Percentiles rank a stretch among this genome's conserved stretches.
These are phyloP conservation scores for Colletotrichum kahawae DNA, from an alignment of 2,329 filamentous ascomycete genomes.

Conservation along the genomic window DNA sequence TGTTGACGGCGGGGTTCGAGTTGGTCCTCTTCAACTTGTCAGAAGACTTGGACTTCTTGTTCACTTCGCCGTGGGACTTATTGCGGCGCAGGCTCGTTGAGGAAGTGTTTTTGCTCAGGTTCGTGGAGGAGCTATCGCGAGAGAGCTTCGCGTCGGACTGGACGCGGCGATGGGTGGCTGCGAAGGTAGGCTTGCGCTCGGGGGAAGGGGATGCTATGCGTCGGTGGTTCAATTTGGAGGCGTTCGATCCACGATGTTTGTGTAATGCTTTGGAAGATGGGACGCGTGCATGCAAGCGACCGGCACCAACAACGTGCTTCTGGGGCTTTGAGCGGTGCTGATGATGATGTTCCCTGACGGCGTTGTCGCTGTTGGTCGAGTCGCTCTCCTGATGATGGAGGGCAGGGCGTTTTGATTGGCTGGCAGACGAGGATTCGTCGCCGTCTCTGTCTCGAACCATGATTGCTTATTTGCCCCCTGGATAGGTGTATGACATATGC, in stretches of 20 bases:
- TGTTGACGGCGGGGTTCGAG: constrained; percentile 54
- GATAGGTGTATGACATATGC: neutral
- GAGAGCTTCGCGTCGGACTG: constrained; percentile 50
- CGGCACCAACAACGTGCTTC: constrained; percentile 50
- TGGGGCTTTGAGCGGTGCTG: constrained; percentile 29
- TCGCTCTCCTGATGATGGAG: constrained; percentile 40
- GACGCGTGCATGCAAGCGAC: constrained; percentile 56
- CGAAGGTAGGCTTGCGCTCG: constrained; percentile 33
- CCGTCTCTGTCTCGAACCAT: constrained; percentile 51
- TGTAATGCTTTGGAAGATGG: constrained; percentile 58
- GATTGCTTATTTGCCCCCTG: constrained; percentile 26
- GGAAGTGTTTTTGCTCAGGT: constrained; percentile 60
- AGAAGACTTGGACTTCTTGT: constrained; percentile 54
- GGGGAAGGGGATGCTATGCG: constrained; percentile 49
- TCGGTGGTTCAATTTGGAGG: constrained; percentile 44
- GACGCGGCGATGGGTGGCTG: constrained; percentile 29
- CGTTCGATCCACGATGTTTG: constrained; percentile 42
- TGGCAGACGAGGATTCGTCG: constrained; percentile 51
- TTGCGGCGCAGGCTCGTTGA: constrained; percentile 64
- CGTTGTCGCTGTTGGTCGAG: constrained; percentile 38
- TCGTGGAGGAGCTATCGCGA: constrained; percentile 46
- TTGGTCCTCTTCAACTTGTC: constrained; percentile 58
- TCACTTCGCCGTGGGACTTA: constrained; percentile 62
- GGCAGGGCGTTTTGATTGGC: constrained; percentile 62
- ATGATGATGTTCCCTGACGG: constrained; percentile 30